A percentile compares a stretch with the other conserved stretches of the same genome.
These are phyloP conservation scores for Fusarium anguioides DNA, from an alignment of 2,329 filamentous ascomycete species.

Conservation along the genomic window DNA sequence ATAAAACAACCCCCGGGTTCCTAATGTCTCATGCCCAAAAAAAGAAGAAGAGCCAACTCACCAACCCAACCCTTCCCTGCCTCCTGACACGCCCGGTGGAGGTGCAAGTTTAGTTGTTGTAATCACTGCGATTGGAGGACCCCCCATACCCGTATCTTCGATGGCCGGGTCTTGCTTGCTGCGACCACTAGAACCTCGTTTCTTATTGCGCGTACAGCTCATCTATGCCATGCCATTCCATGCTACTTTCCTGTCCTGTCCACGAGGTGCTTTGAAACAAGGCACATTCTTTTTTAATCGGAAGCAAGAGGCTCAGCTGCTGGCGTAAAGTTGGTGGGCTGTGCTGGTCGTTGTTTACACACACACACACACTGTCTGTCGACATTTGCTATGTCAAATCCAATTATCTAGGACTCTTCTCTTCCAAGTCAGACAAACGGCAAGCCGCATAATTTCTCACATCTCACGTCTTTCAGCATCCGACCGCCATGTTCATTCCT, in stretches of 20 bases:
- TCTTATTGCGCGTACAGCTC: conserved; percentile 29
- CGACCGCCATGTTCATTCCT: conserved; percentile 7
- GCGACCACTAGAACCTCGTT: conserved; percentile 34
- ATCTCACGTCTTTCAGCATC: conserved; percentile 16
- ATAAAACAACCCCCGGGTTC: conserved; percentile 35
- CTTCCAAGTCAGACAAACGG: conserved; percentile 17
- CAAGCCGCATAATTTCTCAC: conserved; percentile 29
- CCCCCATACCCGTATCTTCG: not conserved
- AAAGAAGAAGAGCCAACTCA: conserved; percentile 25
- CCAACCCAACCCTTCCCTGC: conserved; percentile 22
- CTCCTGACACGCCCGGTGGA: conserved; percentile 34
- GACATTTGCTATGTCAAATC: no score
- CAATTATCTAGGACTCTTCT: conserved; percentile 16
- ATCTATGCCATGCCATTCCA: conserved; percentile 2
- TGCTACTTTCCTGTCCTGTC: conserved; percentile 6
- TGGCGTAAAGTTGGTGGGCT: conserved; percentile 21
- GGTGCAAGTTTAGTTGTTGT: conserved; percentile 22
- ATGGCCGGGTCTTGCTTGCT: conserved; percentile 30
- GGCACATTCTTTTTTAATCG: conserved; percentile 6
- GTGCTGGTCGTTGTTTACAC: conserved; percentile 10
- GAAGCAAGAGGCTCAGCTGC: conserved; percentile 32
- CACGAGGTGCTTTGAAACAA: conserved; percentile 36
- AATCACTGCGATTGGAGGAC: conserved; percentile 27
- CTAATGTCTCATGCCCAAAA: conserved; percentile 36
- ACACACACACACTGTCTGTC: not conserved